phyloP scores from a whole-genome alignment of 2,329 filamentous ascomycete genomes.

The Diaporthe sp. region DNA sequence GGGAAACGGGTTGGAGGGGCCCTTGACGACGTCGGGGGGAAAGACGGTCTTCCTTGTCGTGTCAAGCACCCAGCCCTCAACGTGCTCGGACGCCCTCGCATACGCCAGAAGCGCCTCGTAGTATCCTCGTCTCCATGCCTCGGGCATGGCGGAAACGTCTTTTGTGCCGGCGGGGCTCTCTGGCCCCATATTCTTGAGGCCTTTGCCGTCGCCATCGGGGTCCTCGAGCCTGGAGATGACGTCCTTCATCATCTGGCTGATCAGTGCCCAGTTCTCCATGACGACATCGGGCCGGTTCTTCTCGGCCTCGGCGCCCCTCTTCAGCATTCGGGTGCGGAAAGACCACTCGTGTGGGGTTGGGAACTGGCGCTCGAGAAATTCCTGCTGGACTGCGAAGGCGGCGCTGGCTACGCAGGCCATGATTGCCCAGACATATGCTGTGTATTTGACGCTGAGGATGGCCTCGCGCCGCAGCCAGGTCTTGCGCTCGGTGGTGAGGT shows the following conservation, averaged over 20 bases:
- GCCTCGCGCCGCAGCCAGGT: constrained; percentile 79
- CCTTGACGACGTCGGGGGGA: constrained; percentile 80
- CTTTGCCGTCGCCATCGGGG: constrained; percentile 75
- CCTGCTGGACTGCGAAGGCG: constrained; percentile 78
- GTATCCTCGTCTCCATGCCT: constrained; percentile 89
- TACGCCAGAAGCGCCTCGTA: constrained; percentile 84
- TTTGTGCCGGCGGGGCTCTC: constrained; percentile 63
- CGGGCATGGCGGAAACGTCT: constrained; percentile 81
- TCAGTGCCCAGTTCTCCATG: constrained; percentile 77
- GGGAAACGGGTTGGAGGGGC: constrained; percentile 87
- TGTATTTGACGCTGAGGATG: constrained; percentile 78
- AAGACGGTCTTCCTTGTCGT: constrained; percentile 76
- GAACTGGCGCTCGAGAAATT: constrained; percentile 80
- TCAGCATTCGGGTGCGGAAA: constrained; percentile 76
- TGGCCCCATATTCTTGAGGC: constrained; percentile 69
- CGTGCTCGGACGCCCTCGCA: constrained; percentile 82
- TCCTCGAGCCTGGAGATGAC: constrained; percentile 80
- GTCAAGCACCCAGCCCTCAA: constrained; percentile 85
- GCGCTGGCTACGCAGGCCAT: constrained; percentile 72
- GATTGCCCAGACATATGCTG: constrained; percentile 75
- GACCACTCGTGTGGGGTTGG: constrained; percentile 89
- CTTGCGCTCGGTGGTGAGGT: constrained; percentile 84
- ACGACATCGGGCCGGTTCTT: constrained; percentile 70
- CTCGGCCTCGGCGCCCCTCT: constrained; percentile 74
- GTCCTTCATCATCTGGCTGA: constrained; percentile 71